Percentiles rank a stretch among this genome's conserved stretches.
phyloP scores from a whole-genome alignment of 148 eudicot genomes.

The Vaccinium myrtillus region DNA sequence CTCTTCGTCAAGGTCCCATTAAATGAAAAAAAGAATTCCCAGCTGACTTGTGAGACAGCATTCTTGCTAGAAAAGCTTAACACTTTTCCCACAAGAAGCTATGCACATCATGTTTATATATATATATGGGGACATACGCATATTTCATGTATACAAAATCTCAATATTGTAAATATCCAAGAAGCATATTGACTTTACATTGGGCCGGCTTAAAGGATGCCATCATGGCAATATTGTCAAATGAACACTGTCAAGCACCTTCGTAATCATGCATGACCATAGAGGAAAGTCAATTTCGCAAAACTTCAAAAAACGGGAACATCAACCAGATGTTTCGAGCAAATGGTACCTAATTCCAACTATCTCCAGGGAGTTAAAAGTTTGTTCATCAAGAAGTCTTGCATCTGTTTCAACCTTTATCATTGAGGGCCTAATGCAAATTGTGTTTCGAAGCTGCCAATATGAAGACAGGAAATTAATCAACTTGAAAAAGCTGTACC shows the following conservation, averaged over 20 bases:
- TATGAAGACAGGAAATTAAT: neutral
- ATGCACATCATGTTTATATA: neutral
- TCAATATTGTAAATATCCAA: neutral
- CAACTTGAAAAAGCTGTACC: slow-evolving; percentile 1
- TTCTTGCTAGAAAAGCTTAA: neutral
- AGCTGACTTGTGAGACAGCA: neutral
- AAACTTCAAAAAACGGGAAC: neutral
- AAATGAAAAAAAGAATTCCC: neutral
- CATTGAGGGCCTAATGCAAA: slow-evolving; percentile 68
- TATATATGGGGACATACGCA: neutral
- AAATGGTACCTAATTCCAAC: slow-evolving; percentile 57
- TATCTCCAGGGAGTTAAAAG: slow-evolving; percentile 64
- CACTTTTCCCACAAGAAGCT: neutral
- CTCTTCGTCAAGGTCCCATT: neutral
- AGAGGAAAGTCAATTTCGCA: neutral
- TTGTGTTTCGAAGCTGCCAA: slow-evolving; percentile 61
- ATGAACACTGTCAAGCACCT: too few relatives aligned
- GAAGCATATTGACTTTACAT: neutral
- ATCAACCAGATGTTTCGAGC: neutral
- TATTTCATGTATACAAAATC: neutral
- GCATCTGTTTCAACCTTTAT: slow-evolving; percentile 55
- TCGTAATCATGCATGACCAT: neutral
- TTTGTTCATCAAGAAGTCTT: slow-evolving; percentile 18
- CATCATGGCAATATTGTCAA: neutral
- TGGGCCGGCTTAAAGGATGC: neutral